Evolutionary conservation across 2,329 filamentous ascomycete species (phyloP).

Genomic region (Lasiodiplodia sp.): DNA sequence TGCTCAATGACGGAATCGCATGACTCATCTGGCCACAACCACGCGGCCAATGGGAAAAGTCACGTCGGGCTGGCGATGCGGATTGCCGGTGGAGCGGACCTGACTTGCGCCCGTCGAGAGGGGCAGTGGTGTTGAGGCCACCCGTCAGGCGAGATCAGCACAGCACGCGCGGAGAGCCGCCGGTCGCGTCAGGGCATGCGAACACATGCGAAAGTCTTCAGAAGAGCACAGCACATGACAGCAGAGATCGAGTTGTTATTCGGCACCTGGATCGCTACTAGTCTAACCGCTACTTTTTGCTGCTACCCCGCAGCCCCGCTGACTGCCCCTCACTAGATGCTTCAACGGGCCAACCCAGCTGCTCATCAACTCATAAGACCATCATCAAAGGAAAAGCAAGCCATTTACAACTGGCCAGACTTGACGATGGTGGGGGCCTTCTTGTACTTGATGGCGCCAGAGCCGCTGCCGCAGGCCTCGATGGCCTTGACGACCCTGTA

Average conservation of each 20-base stretch:
- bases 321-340: constrained; percentile 27
- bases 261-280: constrained; percentile 25
- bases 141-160: constrained; percentile 13
- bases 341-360: constrained; percentile 11
- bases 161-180: neutral
- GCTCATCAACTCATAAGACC: constrained; percentile 22
- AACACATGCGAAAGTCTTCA: neutral
- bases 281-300: constrained; percentile 29
- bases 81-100: constrained; percentile 2
- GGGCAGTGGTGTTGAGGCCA: neutral
- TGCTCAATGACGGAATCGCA: constrained; percentile 11
- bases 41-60: constrained; percentile 12
- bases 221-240: neutral
- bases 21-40: neutral
- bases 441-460: constrained; percentile 60
- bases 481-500: constrained; percentile 65
- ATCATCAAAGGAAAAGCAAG: constrained; percentile 19
- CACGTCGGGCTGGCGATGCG: constrained; percentile 7
- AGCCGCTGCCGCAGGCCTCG: constrained; percentile 64
- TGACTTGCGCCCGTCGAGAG: constrained; percentile 13
- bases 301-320: constrained; percentile 30
- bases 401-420: constrained; percentile 50
- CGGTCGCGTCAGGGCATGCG: neutral
- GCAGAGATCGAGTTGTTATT: constrained; percentile 22
- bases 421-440: constrained; percentile 62